Percentiles rank a stretch among this genome's conserved stretches.
Evolutionary conservation across 768 basidiomycete species (phyloP).

Genomic region (Termitomyces bulborhizus): DNA sequence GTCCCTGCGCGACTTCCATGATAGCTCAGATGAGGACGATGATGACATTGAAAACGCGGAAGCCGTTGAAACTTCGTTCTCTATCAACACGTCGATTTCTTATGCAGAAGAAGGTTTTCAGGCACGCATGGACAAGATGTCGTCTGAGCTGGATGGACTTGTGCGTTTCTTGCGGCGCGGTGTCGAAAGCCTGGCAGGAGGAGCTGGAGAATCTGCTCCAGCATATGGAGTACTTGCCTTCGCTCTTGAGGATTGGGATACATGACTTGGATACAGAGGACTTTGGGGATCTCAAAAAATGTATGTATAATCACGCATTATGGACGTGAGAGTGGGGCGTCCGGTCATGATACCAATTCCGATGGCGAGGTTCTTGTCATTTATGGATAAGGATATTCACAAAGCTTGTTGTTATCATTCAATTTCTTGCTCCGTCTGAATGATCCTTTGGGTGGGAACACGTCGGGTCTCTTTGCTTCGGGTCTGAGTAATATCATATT

Average conservation of each 20-base stretch:
- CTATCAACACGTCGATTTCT: conserved; percentile 27
- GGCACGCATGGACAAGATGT: conserved; percentile 54
- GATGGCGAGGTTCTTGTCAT: not conserved
- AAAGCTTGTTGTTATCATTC: not conserved
- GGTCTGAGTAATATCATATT: too few relatives aligned
- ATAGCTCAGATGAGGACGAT: conserved; percentile 41
- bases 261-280: conserved; percentile 15
- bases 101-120: conserved; percentile 43
- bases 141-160: conserved; percentile 61
- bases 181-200: conserved; percentile 62
- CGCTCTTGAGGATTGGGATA: conserved; percentile 75
- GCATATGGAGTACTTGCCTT: conserved; percentile 72
- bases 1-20: conserved; percentile 21
- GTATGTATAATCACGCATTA: not conserved
- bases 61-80: conserved; percentile 33
- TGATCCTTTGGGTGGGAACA: too few relatives aligned
- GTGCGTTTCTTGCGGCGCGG: conserved; percentile 65
- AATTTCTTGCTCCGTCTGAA: not conserved
- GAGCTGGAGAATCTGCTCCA: conserved; percentile 50
- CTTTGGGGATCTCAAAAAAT: not conserved
- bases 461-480: not conserved
- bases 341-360: not conserved
- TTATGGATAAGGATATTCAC: too few relatives aligned
- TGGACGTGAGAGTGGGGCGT: not conserved
- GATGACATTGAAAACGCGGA: conserved; percentile 22